Evolutionary conservation across 1,284 basidiomycete genomes (phyloP).

Genomic region (Cutaneotrichosporon sp.): DNA sequence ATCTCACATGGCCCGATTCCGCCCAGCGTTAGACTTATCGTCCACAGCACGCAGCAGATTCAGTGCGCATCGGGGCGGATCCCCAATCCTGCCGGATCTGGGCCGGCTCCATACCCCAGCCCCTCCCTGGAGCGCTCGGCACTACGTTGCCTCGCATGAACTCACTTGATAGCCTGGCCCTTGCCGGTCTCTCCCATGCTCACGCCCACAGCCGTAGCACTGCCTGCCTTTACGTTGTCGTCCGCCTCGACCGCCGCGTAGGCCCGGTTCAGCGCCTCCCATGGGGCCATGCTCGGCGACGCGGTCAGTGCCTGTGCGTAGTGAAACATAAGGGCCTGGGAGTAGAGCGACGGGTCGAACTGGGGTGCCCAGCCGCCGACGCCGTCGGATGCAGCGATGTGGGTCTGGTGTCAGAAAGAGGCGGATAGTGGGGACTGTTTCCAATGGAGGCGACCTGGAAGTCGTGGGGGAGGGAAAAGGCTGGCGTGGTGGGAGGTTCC

Average conservation of each 20-base stretch:
- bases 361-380: slow-evolving; percentile 60
- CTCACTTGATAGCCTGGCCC: slow-evolving; percentile 56
- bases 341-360: slow-evolving; percentile 58
- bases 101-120: too few relatives aligned
- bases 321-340: slow-evolving; percentile 57
- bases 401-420: slow-evolving; percentile 33
- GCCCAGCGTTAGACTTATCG: too few relatives aligned
- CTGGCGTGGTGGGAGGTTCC: background rate
- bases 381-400: slow-evolving; percentile 57
- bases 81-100: too few relatives aligned
- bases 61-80: too few relatives aligned
- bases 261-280: slow-evolving; percentile 52
- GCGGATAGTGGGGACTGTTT: background rate
- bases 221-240: slow-evolving; percentile 52
- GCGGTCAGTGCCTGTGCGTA: slow-evolving; percentile 40
- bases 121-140: background rate
- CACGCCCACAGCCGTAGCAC: slow-evolving; percentile 55
- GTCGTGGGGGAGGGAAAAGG: background rate
- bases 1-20: too few relatives aligned
- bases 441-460: background rate
- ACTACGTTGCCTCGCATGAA: slow-evolving; percentile 7
- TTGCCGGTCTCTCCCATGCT: slow-evolving; percentile 51
- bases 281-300: slow-evolving; percentile 36
- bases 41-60: background rate
- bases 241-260: slow-evolving; percentile 55